Base-by-base conservation (phyloP, 83 land plant species). In the Picea abies region DNA sequence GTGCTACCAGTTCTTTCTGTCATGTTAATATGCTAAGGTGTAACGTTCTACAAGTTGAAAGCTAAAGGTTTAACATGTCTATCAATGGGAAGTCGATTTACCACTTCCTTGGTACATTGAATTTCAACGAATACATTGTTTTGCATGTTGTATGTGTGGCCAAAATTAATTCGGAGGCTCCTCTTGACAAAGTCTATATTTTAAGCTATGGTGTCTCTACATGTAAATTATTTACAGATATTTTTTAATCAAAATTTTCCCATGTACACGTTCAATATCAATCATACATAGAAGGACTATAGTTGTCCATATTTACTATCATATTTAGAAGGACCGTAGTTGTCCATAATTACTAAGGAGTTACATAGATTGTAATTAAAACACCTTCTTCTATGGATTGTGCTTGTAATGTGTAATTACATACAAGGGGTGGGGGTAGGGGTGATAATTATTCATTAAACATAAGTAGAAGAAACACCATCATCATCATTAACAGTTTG, bases 81-180 rank as follows among this genome's bases (percentile, higher is more conserved):
- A 65, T 67, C 25, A 63, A 76, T 4, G 90, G 88, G 60, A 66
- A 86, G 62, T 78, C 84, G 19, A 68, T 89, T 32, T 29, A 23
- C 78, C 67, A 80, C 32, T 89, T 83, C 26, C 15, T 86, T 8
- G 64, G 66, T 62, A 52, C 85, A 85, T 86, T 88, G 19, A 86
- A 88, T 4, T 89, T 86, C 76, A 89, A 86, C 35, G 82, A 89
- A 64, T 86, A 86, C 79, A 89, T 88, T 19, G 88, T 89, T 12
- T 60, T 83, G 49, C 89, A 89, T 52, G 23, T 77, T 15, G 90
- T 76, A 15, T 78, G 73, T 79, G 88, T 86, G 35, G 86, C 81
- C 80, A 89, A 86, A 66, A 75, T 89, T 1, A 79, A 81, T 68
- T 83, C 86, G 0, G 26, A 19, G 1, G 88, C 90, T 39, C 86